Conservation (phyloP, 345 rosid genomes). For the Populus nigra region DNA sequence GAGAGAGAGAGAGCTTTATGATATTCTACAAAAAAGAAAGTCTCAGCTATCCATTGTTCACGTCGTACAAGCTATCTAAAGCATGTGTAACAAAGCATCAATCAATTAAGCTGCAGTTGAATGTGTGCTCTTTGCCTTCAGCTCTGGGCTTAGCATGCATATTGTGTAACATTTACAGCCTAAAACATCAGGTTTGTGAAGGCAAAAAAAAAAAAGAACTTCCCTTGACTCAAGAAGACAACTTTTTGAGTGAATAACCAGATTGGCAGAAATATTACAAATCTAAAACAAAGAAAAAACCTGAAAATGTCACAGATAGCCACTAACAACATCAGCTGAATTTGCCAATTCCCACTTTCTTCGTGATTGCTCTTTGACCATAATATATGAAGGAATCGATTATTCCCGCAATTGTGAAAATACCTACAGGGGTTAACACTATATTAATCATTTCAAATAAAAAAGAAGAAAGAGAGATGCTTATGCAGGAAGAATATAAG, state of each 20-base stretch:
- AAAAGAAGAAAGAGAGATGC: neutral
- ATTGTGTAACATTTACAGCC: neutral
- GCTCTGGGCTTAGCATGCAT: neutral
- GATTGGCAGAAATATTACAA: neutral
- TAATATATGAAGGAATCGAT: constrained; percentile 28
- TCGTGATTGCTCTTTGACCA: constrained; percentile 31
- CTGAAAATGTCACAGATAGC: neutral
- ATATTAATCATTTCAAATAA: neutral
- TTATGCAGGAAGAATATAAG: too few species aligned
- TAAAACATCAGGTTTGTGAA: neutral
- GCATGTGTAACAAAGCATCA: neutral
- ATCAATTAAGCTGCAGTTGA: neutral
- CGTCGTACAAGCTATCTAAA: neutral
- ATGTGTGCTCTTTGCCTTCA: neutral
- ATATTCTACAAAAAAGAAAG: neutral
- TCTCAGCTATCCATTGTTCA: neutral
- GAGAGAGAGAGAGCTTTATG: neutral
- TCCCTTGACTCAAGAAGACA: neutral
- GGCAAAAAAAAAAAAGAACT: neutral
- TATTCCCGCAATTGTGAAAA: constrained; percentile 31
- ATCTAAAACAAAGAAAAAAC: neutral
- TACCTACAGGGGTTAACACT: constrained; percentile 11
- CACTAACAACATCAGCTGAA: constrained; percentile 7
- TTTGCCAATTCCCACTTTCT: constrained; percentile 25
- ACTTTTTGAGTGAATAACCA: neutral